These are phyloP conservation scores for Trametes pubescens DNA, from an alignment of 1,284 basidiomycete species.

Conservation along the genomic window DNA sequence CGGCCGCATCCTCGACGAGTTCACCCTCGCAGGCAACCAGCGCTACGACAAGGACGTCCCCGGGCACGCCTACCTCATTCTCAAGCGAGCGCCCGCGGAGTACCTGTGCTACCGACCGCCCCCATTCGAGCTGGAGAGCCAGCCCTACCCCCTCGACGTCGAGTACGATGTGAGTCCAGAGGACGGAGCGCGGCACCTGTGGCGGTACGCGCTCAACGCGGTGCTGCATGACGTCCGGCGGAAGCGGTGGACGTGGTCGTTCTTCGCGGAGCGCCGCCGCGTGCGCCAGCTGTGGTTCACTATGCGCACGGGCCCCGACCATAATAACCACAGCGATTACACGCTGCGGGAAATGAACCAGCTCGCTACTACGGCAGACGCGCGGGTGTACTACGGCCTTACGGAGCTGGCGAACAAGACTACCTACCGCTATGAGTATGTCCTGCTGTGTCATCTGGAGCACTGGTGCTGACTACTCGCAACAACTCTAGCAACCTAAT, in stretches of 20 bases:
- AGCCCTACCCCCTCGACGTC: conserved; percentile 13
- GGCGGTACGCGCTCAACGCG: conserved; percentile 35
- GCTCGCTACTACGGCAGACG: conserved; percentile 1
- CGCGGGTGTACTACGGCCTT: conserved; percentile 1
- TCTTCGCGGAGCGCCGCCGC: conserved; percentile 8
- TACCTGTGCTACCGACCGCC: conserved; percentile 4
- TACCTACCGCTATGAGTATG: background rate
- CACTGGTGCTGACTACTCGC: too few relatives aligned
- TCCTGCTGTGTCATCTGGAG: background rate
- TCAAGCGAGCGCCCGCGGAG: conserved; percentile 6
- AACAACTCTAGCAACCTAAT: background rate
- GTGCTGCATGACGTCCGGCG: conserved; percentile 26
- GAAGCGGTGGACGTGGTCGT: conserved; percentile 12
- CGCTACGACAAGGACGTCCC: conserved; percentile 20
- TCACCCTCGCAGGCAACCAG: conserved; percentile 18
- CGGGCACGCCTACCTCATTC: conserved; percentile 16
- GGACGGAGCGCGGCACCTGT: conserved; percentile 27
- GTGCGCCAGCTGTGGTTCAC: conserved; percentile 7
- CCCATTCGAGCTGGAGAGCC: conserved; percentile 3
- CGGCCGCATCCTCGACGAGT: conserved; percentile 20
- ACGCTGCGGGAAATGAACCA: background rate
- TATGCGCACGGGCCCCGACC: background rate
- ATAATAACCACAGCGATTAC: background rate
- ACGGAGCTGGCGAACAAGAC: conserved; percentile 1
- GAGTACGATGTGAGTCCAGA: conserved; percentile 8